Base-by-base conservation (phyloP, 352 stramenopile species). In the Globisporangium parvum region DNA sequence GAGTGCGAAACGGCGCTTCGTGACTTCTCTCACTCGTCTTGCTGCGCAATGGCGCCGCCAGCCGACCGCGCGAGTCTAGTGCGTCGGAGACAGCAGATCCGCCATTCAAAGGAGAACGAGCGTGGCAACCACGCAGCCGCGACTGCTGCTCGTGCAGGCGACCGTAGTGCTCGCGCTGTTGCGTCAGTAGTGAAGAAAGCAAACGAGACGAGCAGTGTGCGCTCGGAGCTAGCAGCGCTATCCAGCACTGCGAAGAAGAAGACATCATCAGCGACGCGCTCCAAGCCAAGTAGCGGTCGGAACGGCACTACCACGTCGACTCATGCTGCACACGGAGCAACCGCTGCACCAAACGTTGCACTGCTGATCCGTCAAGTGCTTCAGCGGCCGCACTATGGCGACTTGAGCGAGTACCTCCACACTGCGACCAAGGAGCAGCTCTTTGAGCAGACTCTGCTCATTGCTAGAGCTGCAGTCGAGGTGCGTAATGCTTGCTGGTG, bases 321-420 rank as follows among this genome's bases (percentile, higher is more conserved):
- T 42, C 37, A 42, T 18, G 18, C 39, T 21, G 39, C 39, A 45
- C 18, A 10, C 20, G 11, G 1, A 10, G 20, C 48, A 44, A 52
- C 8, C 20, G 21, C 55, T 15, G 55, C 66, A 24, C 33, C 48
- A n/a, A 78, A 75, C 41, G 53, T 68, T 15, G 55, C 55, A 47
- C 63, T 88, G 20, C 46, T 80, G 8, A 61, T 85, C 18, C 69
- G 71, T 9, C 69, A 88, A 59, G 55, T 88, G 49, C 55, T 86
- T 28, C 75, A 86, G 28, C 55, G 67, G 5, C 69, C 66, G 6
- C 57, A 78, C 44, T 77, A 71, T 55, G 66, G 66, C 11, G 66
- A 86, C 18, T 45, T 70, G 5, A 58, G 44, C 14, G 66, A 71
- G 28, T 82, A 72, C 45, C 57, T 84, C 14, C 57, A 62, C 39